These are phyloP conservation scores for Pleurozium schreberi DNA, from an alignment of 225 moss, liverwort and hornwort genomes.

Conservation along the genomic window DNA sequence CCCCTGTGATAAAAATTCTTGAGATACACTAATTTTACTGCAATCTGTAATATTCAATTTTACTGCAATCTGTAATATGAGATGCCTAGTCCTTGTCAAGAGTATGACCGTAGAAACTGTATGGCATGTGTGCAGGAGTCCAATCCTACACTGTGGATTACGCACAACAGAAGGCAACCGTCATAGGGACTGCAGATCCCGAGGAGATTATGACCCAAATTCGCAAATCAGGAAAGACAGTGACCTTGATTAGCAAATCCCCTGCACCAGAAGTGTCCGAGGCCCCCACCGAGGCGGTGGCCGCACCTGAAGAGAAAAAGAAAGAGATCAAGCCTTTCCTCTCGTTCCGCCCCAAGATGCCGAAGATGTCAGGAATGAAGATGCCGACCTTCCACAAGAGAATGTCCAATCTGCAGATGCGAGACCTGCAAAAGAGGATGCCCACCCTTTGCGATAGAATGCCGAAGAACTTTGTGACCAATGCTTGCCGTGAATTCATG, in stretches of 20 bases:
- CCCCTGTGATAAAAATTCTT: neutral
- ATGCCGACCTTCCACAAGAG: constrained; percentile 3
- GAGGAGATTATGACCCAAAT: constrained; percentile 17
- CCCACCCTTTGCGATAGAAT: constrained; percentile 8
- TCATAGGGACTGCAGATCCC: constrained; percentile 23
- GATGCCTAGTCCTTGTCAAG: neutral
- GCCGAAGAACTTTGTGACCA: constrained; percentile 21
- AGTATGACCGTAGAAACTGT: neutral
- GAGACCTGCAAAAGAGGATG: constrained; percentile 3
- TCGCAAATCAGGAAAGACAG: constrained; percentile 34
- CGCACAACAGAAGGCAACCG: constrained; percentile 18
- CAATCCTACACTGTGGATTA: constrained; percentile 31
- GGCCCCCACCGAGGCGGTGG: neutral
- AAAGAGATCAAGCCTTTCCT: neutral
- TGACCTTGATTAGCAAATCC: constrained; percentile 6
- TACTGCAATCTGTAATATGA: neutral
- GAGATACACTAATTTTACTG: neutral
- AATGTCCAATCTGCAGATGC: constrained; percentile 3
- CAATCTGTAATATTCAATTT: neutral
- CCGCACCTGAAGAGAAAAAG: neutral
- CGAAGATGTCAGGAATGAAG: neutral
- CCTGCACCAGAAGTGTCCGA: neutral
- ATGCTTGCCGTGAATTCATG: constrained; percentile 22
- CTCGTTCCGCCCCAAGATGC: constrained; percentile 13
- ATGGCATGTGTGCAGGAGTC: constrained; percentile 15